Evolutionary conservation across 306 rosid genomes (phyloP).

Genomic region (Cicer arietinum): DNA sequence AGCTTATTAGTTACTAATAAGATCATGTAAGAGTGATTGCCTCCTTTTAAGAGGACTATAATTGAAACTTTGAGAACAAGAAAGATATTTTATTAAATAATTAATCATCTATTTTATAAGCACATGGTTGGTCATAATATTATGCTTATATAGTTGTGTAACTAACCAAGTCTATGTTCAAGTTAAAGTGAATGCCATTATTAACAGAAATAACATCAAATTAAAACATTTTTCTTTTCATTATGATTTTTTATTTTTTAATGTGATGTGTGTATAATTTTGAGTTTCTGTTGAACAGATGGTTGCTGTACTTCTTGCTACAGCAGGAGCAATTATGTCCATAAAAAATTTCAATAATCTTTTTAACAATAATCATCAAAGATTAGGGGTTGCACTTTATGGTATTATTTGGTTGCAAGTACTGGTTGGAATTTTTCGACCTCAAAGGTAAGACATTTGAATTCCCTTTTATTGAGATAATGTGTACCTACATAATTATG

Average conservation of each 20-base stretch:
- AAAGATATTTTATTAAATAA: constrained; percentile 40
- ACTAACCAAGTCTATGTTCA: no score
- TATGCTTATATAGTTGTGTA: no score
- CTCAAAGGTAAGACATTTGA: constrained; percentile 62
- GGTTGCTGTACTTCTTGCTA: constrained; percentile 69
- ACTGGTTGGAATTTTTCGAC: constrained; percentile 70
- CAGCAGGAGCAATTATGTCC: constrained; percentile 88
- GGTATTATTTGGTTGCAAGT: constrained; percentile 80
- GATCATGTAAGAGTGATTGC: constrained; percentile 11
- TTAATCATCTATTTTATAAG: neutral
- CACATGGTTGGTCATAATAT: no score
- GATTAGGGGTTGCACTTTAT: constrained; percentile 81
- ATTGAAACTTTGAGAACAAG: constrained; percentile 63
- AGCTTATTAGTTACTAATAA: constrained; percentile 39
- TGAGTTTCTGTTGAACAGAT: constrained; percentile 52
- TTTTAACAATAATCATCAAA: constrained; percentile 88
- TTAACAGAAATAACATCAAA: no score
- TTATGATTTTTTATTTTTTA: neutral
- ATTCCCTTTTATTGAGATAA: neutral
- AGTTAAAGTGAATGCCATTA: no score
- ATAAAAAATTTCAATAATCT: constrained; percentile 81
- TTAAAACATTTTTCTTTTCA: no score
- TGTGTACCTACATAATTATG: neutral
- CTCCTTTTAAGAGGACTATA: constrained; percentile 45
- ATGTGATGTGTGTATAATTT: constrained; percentile 13